Conservation (phyloP, 352 stramenopile genomes). For the Globisporangium spinosum region DNA sequence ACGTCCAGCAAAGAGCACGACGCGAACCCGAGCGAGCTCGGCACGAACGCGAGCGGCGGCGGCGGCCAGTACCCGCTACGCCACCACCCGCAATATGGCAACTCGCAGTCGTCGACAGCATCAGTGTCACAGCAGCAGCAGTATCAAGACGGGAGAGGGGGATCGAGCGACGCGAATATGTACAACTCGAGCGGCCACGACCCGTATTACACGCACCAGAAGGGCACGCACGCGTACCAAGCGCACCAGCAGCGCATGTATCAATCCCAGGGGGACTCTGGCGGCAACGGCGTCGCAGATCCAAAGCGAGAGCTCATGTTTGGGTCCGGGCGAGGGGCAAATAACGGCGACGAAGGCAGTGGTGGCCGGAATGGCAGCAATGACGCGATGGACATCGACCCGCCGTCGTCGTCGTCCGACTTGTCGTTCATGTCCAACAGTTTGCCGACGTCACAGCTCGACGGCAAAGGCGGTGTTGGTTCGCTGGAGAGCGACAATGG, state of each 20-base stretch:
- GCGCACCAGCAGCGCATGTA: conserved; percentile 19
- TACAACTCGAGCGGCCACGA: conserved; percentile 15
- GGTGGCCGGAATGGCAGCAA: conserved; percentile 10
- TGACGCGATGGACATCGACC: conserved; percentile 73
- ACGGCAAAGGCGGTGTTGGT: conserved; percentile 22
- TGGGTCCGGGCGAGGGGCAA: conserved; percentile 3
- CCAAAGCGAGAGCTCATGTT: conserved; percentile 12
- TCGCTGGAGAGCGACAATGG: conserved; percentile 13
- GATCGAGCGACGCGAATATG: conserved; percentile 7
- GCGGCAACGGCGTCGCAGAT: neutral
- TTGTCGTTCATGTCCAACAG: conserved; percentile 23
- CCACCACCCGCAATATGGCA: conserved; percentile 58
- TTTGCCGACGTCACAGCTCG: conserved; percentile 27
- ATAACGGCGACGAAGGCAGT: conserved; percentile 5
- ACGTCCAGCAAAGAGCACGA: conserved; percentile 82
- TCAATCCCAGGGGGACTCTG: conserved; percentile 7
- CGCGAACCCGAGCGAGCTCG: conserved; percentile 72
- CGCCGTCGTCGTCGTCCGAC: conserved; percentile 31
- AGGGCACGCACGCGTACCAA: conserved; percentile 4
- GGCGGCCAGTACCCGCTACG: conserved; percentile 56
- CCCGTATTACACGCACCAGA: conserved; percentile 19
- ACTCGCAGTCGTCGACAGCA: conserved; percentile 3
- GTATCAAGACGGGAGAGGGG: conserved; percentile 19
- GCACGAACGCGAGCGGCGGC: conserved; percentile 44
- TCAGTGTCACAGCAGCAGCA: conserved; percentile 18